These are phyloP conservation scores for Neurospora africana DNA, from an alignment of 495 filamentous ascomycete species.

Conservation along the genomic window DNA sequence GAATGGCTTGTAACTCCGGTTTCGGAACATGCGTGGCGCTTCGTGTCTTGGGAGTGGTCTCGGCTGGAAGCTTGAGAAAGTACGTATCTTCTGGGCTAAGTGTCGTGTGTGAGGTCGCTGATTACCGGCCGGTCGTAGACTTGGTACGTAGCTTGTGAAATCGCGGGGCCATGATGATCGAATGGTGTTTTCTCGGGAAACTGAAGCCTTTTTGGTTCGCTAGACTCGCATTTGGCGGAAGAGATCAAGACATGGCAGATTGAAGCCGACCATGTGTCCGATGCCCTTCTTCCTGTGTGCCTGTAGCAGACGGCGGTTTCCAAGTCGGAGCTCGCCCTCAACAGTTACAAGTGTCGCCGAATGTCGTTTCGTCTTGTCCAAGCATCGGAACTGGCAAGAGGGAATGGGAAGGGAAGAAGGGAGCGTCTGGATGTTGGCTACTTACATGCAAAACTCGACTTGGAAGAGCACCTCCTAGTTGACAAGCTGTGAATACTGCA, in stretches of 20 bases:
- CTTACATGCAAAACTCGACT: slow-evolving; percentile 17
- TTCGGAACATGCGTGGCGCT: not conserved
- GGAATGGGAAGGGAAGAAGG: not conserved
- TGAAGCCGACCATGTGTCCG: not conserved
- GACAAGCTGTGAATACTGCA: slow-evolving; percentile 8
- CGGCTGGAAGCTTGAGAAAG: not conserved
- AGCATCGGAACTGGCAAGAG: not conserved
- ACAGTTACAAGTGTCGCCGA: not conserved
- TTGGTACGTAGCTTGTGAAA: not conserved
- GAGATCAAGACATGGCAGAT: not conserved
- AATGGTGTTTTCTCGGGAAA: not conserved
- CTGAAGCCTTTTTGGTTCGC: not conserved
- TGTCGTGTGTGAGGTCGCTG: not conserved
- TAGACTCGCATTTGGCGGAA: not conserved
- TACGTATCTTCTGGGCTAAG: not conserved
- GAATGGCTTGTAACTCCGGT: not conserved
- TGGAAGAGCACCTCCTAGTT: slow-evolving; percentile 5
- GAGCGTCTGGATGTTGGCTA: not conserved
- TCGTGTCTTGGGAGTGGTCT: not conserved
- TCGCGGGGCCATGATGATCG: not conserved
- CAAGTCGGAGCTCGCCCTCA: not conserved
- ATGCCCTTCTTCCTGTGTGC: not conserved
- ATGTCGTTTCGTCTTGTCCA: not conserved
- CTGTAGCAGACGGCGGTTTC: not conserved
- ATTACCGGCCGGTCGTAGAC: not conserved